These are phyloP conservation scores for Cordyceps pruinosa DNA, from an alignment of 2,329 filamentous ascomycete species.

Conservation along the genomic window DNA sequence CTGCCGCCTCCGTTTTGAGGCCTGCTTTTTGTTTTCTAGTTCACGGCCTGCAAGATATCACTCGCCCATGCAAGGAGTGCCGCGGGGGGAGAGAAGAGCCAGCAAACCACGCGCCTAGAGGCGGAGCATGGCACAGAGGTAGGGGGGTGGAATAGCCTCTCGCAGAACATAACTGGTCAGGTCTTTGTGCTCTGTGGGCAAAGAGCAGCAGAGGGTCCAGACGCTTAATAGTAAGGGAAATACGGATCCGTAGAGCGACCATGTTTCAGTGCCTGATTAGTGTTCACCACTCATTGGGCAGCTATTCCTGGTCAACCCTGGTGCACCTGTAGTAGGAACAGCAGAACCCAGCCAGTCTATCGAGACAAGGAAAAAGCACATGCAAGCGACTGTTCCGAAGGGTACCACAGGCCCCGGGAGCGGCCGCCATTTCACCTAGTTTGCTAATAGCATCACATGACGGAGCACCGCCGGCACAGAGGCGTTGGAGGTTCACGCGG, in stretches of 20 bases:
- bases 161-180: not conserved
- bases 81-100: not conserved
- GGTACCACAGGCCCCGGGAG: not conserved
- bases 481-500: not conserved
- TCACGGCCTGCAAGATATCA: not conserved
- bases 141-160: not conserved
- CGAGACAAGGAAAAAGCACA: not conserved
- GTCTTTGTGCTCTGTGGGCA: not conserved
- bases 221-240: not conserved
- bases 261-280: constrained; percentile 8
- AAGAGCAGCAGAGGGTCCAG: too few species aligned
- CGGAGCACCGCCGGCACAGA: not conserved
- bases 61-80: too few species aligned
- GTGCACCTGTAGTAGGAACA: not conserved
- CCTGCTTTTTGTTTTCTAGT: not conserved
- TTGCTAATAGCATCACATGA: constrained; percentile 6
- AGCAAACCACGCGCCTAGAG: not conserved
- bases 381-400: not conserved
- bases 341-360: not conserved
- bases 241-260: not conserved
- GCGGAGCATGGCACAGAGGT: not conserved
- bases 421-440: not conserved
- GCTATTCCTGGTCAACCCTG: constrained; percentile 1
- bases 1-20: not conserved
- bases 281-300: constrained; percentile 2